Conservation (phyloP, 805 yeast species). For the Yamadazyma ubonensis region DNA sequence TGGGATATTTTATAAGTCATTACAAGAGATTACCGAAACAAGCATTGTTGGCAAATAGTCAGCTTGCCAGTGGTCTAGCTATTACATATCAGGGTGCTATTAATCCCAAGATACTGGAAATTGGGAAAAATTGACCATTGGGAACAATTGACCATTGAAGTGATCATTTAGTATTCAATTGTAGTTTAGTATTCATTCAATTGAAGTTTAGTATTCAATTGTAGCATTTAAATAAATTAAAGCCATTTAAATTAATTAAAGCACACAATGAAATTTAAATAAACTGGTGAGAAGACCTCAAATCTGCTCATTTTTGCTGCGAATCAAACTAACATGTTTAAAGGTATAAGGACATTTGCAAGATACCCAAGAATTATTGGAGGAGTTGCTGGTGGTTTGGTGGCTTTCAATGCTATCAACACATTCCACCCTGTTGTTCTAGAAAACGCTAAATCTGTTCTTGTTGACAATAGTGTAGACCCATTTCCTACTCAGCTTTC, state of each 20-base stretch:
- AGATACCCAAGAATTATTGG: conserved; percentile 1
- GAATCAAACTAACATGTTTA: conserved; percentile 7
- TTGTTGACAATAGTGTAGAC: conserved; percentile 49
- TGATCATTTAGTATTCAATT: too few relatives aligned
- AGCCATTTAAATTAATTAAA: too few relatives aligned
- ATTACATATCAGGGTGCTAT: conserved; percentile 22
- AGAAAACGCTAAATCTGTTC: conserved; percentile 10
- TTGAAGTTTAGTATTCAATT: too few relatives aligned
- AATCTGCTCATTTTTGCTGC: background rate
- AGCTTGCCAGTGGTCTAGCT: conserved; percentile 38
- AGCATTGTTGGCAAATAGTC: conserved; percentile 36
- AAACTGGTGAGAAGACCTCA: too few relatives aligned
- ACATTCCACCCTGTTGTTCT: conserved; percentile 12
- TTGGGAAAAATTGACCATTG: too few relatives aligned
- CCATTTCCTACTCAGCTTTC: conserved; percentile 43
- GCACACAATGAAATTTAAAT: too few relatives aligned
- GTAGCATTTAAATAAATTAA: too few relatives aligned
- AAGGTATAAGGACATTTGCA: conserved; percentile 1
- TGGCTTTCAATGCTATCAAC: conserved; percentile 7
- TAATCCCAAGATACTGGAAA: conserved; percentile 21
- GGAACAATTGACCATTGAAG: too few relatives aligned
- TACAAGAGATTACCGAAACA: conserved; percentile 9
- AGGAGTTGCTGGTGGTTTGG: conserved; percentile 8
- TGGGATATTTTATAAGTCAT: conserved; percentile 57
- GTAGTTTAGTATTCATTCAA: too few relatives aligned